These are phyloP conservation scores for Penicillium sp. DNA, from an alignment of 2,329 filamentous ascomycete genomes.

Conservation along the genomic window DNA sequence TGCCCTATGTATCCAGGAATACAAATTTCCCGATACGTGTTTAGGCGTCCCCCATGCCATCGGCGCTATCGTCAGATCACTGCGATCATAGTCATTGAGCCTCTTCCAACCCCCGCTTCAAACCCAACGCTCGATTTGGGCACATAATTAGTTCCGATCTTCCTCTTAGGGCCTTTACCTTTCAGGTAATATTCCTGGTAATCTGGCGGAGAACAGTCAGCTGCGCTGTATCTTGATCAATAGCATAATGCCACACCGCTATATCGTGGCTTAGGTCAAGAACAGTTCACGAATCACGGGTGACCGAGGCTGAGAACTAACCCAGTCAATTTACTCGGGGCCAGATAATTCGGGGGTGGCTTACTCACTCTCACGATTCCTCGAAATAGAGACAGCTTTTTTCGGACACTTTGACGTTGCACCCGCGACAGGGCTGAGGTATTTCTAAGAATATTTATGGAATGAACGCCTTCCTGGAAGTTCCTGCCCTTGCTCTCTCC, in stretches of 20 bases:
- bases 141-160: neutral
- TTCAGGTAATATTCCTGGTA: neutral
- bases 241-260: slow-evolving; percentile 2
- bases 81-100: neutral
- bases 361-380: too few species aligned
- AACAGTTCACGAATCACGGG: too few species aligned
- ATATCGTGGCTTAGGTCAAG: neutral
- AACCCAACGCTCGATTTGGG: neutral
- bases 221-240: neutral
- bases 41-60: neutral
- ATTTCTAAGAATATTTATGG: neutral
- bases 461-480: too few species aligned
- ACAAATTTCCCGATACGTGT: neutral
- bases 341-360: neutral
- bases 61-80: neutral
- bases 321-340: neutral
- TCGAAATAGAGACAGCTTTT: neutral
- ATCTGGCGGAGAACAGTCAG: neutral
- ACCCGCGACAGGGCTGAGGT: neutral
- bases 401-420: neutral
- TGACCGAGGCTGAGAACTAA: neutral
- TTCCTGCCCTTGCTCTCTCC: neutral
- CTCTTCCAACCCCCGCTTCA: slow-evolving; percentile 1
- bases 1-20: slow-evolving; percentile 1
- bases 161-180: neutral